Conservation (phyloP, 306 rosid species). For the Cicer chorassanicum region DNA sequence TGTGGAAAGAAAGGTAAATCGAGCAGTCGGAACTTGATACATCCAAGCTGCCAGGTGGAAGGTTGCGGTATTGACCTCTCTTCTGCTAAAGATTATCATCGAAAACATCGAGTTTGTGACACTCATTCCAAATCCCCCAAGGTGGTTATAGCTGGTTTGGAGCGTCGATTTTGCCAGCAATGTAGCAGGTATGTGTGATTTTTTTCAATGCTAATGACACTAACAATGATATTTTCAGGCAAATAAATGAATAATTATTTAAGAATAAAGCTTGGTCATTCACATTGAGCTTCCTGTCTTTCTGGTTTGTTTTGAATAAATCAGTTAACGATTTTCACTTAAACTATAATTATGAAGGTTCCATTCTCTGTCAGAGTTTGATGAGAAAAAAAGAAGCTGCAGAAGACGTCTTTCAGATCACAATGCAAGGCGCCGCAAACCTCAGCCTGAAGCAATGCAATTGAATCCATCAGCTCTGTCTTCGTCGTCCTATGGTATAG, state of each 20-base stretch:
- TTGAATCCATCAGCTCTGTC: conserved; percentile 60
- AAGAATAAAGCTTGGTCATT: conserved; percentile 10
- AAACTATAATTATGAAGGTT: conserved; percentile 66
- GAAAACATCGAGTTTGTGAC: conserved; percentile 86
- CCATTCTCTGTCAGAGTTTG: conserved; percentile 84
- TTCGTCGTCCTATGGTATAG: conserved; percentile 65
- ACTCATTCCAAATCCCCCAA: conserved; percentile 83
- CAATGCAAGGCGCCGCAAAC: conserved; percentile 98
- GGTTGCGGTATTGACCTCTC: conserved; percentile 86
- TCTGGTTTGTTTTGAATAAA: conserved; percentile 27
- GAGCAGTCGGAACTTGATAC: conserved; percentile 47
- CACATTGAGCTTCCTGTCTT: conserved; percentile 33
- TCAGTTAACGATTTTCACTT: conserved; percentile 38
- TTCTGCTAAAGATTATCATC: conserved; percentile 83
- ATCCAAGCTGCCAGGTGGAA: conserved; percentile 83
- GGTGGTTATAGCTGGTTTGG: conserved; percentile 71
- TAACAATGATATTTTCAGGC: conserved; percentile 17
- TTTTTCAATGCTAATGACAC: conserved; percentile 17
- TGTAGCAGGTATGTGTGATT: conserved; percentile 76
- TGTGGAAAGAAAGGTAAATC: conserved; percentile 61
- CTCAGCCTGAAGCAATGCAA: conserved; percentile 60
- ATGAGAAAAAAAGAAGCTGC: conserved; percentile 91
- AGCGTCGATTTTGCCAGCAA: conserved; percentile 93
- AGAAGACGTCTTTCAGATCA: conserved; percentile 94
- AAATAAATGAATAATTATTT: neutral